Evolutionary conservation across 148 eudicot species (phyloP), one percentile per base, ranked within the genome.

Genomic region (Persicaria maculosa): DNA sequence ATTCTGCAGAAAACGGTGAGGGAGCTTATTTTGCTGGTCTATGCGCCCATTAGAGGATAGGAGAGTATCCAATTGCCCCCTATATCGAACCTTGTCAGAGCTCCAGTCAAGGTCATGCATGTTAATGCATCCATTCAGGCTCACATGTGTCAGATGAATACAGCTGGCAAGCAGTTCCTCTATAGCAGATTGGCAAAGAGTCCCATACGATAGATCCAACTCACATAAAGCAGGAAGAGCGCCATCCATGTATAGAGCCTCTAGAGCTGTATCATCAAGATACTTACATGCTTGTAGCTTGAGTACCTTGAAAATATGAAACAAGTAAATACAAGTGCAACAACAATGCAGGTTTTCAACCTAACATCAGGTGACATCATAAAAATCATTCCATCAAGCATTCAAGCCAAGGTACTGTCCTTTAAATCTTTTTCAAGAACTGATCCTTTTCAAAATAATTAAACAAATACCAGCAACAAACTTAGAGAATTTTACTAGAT

Each of bases 221-320:
- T 94, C 97, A 75, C 85, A 77, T 15, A 94, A 89, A 57, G 88
- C 82, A 19, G 97, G 98, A 74, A 94, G 88, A 77, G 97, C 93
- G 73, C 89, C 88, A 61, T 86, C 83, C 74, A 87, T 91, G 83
- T 94, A 87, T 31, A 94, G 89, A 73, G 96, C 89, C 82, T 91
- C 96, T 57, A 94, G 76, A 1, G 98, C 86, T 15, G 89, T 80
- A 76, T 91, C 92, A 76, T 78, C 79, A n/a, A 94, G 85, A 83
- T 91, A 91, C 84, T 94, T 94, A 89, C 98, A 94, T 11, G 98
- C 98, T 83, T 90, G 98, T 86, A 94, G 75, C 82, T 91, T 94
- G 68, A 94, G 72, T 64, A 91, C 93, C 98, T 94, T 64, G 5
- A 78, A 48, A 72, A 77, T 45, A 77, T 62, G 12, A 19, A 17